These are phyloP conservation scores for Basidiobolus meristosporus DNA, from an alignment of 371 early-diverging fungal species.

Conservation along the genomic window DNA sequence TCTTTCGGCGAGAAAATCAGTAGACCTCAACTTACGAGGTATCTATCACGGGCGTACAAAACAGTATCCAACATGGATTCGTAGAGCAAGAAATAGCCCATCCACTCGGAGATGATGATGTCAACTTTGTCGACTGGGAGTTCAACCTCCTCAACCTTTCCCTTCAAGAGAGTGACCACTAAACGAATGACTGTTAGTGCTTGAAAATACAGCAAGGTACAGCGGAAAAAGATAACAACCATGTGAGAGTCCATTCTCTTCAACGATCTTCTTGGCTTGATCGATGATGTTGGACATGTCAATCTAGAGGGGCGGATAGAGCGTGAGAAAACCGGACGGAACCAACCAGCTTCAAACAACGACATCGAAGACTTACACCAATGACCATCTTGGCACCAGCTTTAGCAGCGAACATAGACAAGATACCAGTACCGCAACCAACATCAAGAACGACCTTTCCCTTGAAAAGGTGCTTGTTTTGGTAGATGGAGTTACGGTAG, in stretches of 20 bases:
- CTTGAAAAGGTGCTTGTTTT: slow-evolving; percentile 87
- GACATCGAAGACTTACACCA: slow-evolving; percentile 31
- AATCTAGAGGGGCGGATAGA: slow-evolving; percentile 15
- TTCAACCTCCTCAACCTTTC: slow-evolving; percentile 87
- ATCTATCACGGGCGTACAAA: slow-evolving; percentile 84
- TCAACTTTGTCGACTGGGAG: slow-evolving; percentile 83
- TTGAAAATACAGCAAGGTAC: background rate
- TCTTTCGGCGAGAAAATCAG: too few species aligned
- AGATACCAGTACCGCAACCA: slow-evolving; percentile 94
- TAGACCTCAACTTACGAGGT: slow-evolving; percentile 27
- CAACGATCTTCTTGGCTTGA: slow-evolving; percentile 75
- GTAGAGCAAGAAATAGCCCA: slow-evolving; percentile 95
- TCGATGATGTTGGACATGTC: slow-evolving; percentile 95
- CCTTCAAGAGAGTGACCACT: slow-evolving; percentile 69
- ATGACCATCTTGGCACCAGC: slow-evolving; percentile 87
- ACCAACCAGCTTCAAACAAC: too few species aligned
- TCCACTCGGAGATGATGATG: slow-evolving; percentile 97
- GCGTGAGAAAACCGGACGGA: slow-evolving; percentile 1
- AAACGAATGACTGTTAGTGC: background rate
- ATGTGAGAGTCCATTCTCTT: slow-evolving; percentile 70
- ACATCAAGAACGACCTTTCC: slow-evolving; percentile 95
- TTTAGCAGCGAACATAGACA: slow-evolving; percentile 96
- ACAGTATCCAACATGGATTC: slow-evolving; percentile 98
- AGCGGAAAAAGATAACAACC: slow-evolving; percentile 11
- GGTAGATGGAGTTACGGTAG: slow-evolving; percentile 80